phyloP scores from a whole-genome alignment of 768 basidiomycete genomes.

The Xanthoconium purpureum region DNA sequence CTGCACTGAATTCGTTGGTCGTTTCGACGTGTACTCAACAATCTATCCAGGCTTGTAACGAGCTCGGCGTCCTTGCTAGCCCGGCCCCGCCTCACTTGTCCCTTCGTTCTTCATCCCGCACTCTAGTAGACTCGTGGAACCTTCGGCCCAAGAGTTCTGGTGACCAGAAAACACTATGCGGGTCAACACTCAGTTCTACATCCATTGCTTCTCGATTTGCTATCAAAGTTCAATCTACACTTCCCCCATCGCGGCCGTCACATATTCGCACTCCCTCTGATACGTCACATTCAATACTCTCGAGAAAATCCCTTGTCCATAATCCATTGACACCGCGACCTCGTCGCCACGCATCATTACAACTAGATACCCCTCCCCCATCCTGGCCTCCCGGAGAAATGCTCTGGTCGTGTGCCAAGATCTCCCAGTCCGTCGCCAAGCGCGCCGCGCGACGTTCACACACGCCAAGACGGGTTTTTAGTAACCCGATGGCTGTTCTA shows the following conservation, averaged over 20 bases:
- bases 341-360: constrained; percentile 11
- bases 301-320: constrained; percentile 6
- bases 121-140: constrained; percentile 20
- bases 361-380: neutral
- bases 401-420: constrained; percentile 34
- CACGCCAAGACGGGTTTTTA: constrained; percentile 21
- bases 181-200: constrained; percentile 18
- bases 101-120: constrained; percentile 22
- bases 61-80: constrained; percentile 18
- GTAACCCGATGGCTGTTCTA: constrained; percentile 14
- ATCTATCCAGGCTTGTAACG: constrained; percentile 16
- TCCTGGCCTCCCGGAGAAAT: constrained; percentile 6
- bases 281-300: constrained; percentile 2
- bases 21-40: neutral
- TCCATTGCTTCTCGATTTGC: constrained; percentile 19
- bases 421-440: constrained; percentile 25
- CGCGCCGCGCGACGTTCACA: constrained; percentile 27
- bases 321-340: constrained; percentile 6
- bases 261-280: constrained; percentile 4
- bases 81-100: constrained; percentile 9
- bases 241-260: constrained; percentile 2
- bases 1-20: neutral
- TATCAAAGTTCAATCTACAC: constrained; percentile 9
- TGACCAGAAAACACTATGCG: constrained; percentile 20
- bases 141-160: neutral